Evolutionary conservation across 2,329 filamentous ascomycete genomes (phyloP), one percentile per base, ranked within the genome.

Genomic region (Xylaria sp.): DNA sequence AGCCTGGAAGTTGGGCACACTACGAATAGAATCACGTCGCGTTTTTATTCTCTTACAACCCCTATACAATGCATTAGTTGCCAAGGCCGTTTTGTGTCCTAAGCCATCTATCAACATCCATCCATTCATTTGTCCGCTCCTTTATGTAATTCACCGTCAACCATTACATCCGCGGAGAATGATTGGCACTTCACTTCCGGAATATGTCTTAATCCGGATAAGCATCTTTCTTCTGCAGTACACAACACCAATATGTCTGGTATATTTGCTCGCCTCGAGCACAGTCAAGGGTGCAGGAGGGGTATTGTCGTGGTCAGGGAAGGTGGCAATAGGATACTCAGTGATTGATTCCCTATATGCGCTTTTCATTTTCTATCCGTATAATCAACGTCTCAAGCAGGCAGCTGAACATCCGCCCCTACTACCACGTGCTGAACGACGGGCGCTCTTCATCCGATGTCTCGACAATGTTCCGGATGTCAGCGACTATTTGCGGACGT

Each of bases 401-500:
- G 74, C 77, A 20, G 83, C 83, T 12, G 69, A 74, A 15, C 82
- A 86, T 61, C 85, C 85, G 2, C 73, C 78, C 1, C 78, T 81
- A 0, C 76, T 85, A 10, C 80, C 83, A 0, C 80, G 79, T 41
- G 76, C 83, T 5, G 82, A 88, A 61, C 84, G 91, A 28, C 79
- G 81, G 51, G 82, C 78, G 1, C 80, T 93, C 2, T 91, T 92
- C 75, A 78, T 83, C 60, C 83, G 83, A 48, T 89, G 88, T 78
- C 81, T 86, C 68, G 80, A 80, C 39, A 88, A 86, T 72, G 83
- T 91, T 3, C 81, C 86, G 0, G 84, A 89, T 70, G 80, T 83
- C 0, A 85, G 88, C 63, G 78, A 78, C 25, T 93, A 91, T 74
- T 72, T 93, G 51, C 83, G 81, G 58, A 83, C 84, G 68, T 93